Conservation (phyloP, 345 rosid species). For the Lenwebbia sp. region DNA sequence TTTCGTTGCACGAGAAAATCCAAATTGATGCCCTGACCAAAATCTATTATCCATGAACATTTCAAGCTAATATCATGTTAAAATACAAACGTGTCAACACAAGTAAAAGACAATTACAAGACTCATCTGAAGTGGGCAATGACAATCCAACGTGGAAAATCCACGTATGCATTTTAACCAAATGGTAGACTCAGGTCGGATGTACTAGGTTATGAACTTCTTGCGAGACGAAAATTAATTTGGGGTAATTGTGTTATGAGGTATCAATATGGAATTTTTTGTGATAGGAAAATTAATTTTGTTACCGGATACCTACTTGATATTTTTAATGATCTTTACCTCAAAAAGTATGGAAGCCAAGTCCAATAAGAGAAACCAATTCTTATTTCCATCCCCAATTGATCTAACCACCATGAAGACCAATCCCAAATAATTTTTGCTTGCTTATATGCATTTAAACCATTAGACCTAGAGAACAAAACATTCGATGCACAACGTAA, state of each 20-base stretch:
- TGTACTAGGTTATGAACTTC: too few relatives aligned
- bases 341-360: background rate
- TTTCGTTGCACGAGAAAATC: too few relatives aligned
- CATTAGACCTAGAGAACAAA: background rate
- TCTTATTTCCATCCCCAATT: background rate
- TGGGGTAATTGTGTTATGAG: background rate
- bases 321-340: background rate
- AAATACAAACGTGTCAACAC: background rate
- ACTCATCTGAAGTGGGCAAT: background rate
- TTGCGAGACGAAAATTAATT: background rate
- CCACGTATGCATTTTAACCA: background rate
- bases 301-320: background rate
- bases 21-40: too few relatives aligned
- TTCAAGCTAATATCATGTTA: too few relatives aligned
- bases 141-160: rapidly evolving
- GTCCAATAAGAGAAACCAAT: background rate
- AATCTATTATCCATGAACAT: too few relatives aligned
- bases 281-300: background rate
- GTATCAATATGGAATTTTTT: background rate
- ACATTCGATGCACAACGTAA: background rate
- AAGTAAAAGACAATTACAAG: rapidly evolving
- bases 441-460: background rate
- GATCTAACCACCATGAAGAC: background rate
- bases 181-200: too few relatives aligned
- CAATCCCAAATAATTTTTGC: background rate